Evolutionary conservation across 2,329 filamentous ascomycete species (phyloP).

Genomic region (Aureobasidium sp.): DNA sequence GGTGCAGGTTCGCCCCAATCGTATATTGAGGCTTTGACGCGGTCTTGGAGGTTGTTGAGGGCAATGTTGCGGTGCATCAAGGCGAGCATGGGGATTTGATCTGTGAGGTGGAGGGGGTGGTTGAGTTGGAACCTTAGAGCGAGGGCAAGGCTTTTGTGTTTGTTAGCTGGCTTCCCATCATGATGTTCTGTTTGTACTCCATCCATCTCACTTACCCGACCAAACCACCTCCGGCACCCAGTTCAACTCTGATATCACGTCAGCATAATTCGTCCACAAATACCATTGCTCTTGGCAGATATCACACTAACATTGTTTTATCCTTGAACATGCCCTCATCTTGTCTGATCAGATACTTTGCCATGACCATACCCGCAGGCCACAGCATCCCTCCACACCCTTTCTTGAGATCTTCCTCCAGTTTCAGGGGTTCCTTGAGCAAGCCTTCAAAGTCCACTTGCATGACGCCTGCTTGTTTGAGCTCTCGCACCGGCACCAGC

Average conservation of each 20-base stretch:
- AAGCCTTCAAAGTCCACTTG: constrained; percentile 62
- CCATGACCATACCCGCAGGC: constrained; percentile 85
- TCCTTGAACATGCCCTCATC: constrained; percentile 53
- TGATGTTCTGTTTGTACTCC: too few species aligned
- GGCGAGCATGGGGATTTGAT: constrained; percentile 75
- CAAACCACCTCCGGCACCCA: constrained; percentile 85
- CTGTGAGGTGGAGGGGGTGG: constrained; percentile 65
- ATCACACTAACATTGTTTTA: constrained; percentile 60
- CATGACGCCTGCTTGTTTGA: constrained; percentile 44
- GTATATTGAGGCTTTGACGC: constrained; percentile 59
- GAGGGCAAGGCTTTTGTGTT: constrained; percentile 51
- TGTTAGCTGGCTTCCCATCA: too few species aligned
- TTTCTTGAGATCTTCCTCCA: constrained; percentile 76
- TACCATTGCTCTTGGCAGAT: not conserved
- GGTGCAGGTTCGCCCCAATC: constrained; percentile 58
- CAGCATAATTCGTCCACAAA: not conserved
- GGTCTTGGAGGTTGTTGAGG: constrained; percentile 62
- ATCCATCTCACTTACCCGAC: constrained; percentile 46
- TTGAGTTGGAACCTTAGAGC: constrained; percentile 47
- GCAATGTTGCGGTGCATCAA: constrained; percentile 80
- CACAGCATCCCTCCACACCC: constrained; percentile 92
- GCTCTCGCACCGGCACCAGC: constrained; percentile 44
- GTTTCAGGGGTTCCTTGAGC: constrained; percentile 55
- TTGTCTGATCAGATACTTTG: constrained; percentile 74
- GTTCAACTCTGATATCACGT: constrained; percentile 59